Base-by-base conservation (phyloP, 2,329 filamentous ascomycete genomes). In the Pseudocercospora fijiensis region DNA sequence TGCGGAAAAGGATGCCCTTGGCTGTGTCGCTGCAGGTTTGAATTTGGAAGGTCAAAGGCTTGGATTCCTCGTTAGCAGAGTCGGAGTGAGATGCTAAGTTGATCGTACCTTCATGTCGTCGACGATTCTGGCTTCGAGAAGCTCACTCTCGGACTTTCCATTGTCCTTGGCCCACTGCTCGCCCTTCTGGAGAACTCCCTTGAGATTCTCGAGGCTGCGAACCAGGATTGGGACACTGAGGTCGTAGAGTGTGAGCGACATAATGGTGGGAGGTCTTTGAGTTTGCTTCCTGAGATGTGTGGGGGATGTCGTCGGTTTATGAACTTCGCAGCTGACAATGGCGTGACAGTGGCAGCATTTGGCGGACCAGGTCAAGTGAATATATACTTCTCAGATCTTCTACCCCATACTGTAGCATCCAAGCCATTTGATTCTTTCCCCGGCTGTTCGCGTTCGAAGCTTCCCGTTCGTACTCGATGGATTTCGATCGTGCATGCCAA, bases 1-100 rank as follows among this genome's bases (percentile, higher is more conserved):
- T 56, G 4, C 60, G 60, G 16, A 57, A 57, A 52, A 78, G 75
- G 37, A 79, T 67, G 61, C 74, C 73, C 62, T 81, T 81, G 60
- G 79, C 76, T 1, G 74, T 73, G 70, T 82, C 78, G 69, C 75
- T 78, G 61, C 75, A 67, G 47, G 72, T 71, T 61, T 82, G 78
- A 70, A 86, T 74, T 69, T 86, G 84, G 74, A 76, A 84, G 63
- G 76, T 63, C 53, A 86, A 73, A 3, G 78, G 71, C n/a, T 67
- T 26, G 13, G 5, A 18, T 9, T 13, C 3, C 3, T 28, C 9
- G 49, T 28, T 22, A 18, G 30, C 18, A 13, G 18, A 11, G 13
- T 26, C 33, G 24, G 20, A 53, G 20, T 24, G 18, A 16, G 26
- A 53, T 26, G 37, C 8, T 11, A 20, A 13, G 11, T n/a, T 16